These are phyloP conservation scores for Pythium scleroteichum DNA, from an alignment of 352 stramenopile species.

Conservation along the genomic window DNA sequence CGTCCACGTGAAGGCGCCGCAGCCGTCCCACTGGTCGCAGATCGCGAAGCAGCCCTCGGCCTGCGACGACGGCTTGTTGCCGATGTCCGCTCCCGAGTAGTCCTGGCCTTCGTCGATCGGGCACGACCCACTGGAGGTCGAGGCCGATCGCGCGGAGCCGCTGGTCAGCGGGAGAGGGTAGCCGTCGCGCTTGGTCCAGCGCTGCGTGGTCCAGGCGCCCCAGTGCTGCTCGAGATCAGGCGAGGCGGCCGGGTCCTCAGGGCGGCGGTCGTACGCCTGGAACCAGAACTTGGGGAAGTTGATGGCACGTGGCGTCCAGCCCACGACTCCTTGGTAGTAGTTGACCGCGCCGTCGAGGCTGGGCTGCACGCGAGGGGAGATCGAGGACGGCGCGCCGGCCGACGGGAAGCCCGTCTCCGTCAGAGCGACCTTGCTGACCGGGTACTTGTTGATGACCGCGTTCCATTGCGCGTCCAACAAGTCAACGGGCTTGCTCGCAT, in stretches of 20 bases:
- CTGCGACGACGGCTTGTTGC: not conserved
- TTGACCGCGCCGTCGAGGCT: slow-evolving; percentile 21
- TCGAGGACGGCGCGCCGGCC: slow-evolving; percentile 16
- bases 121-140: not conserved
- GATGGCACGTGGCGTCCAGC: slow-evolving; percentile 26
- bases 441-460: slow-evolving; percentile 23
- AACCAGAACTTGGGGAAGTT: slow-evolving; percentile 41
- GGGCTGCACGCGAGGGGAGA: slow-evolving; percentile 28
- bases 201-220: slow-evolving; percentile 33
- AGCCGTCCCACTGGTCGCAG: slow-evolving; percentile 3
- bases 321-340: slow-evolving; percentile 33
- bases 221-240: slow-evolving; percentile 33
- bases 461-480: slow-evolving; percentile 34
- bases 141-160: not conserved
- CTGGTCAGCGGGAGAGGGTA: slow-evolving; percentile 18
- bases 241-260: slow-evolving; percentile 16
- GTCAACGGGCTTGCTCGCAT: slow-evolving; percentile 21
- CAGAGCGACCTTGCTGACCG: slow-evolving; percentile 30
- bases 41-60: slow-evolving; percentile 13
- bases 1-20: slow-evolving; percentile 34
- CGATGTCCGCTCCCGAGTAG: slow-evolving; percentile 17
- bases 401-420: slow-evolving; percentile 42
- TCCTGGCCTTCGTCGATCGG: slow-evolving; percentile 16
- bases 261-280: slow-evolving; percentile 36
- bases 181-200: slow-evolving; percentile 20